A percentile compares a stretch with the other conserved stretches of the same genome.
Evolutionary conservation across 2,329 filamentous ascomycete genomes (phyloP).

Genomic region (Myriosclerotinia duriaeana): DNA sequence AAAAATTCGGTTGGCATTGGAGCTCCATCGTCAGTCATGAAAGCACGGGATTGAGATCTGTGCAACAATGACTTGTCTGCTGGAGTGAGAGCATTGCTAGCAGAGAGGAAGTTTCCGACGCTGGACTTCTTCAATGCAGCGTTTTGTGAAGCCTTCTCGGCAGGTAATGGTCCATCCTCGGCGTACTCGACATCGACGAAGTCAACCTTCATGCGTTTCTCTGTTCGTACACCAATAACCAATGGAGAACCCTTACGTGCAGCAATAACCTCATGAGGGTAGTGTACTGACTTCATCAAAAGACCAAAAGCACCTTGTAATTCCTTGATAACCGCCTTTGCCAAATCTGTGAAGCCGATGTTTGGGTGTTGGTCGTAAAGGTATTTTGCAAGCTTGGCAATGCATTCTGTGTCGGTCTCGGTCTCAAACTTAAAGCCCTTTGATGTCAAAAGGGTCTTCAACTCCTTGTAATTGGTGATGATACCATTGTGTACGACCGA

Average conservation of each 20-base stretch:
- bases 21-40: constrained; percentile 97
- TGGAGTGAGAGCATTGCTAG: constrained; percentile 73
- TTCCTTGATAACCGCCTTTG: constrained; percentile 97
- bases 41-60: constrained; percentile 96
- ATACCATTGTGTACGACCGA: constrained; percentile 98
- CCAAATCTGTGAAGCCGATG: constrained; percentile 93
- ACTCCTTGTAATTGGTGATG: constrained; percentile 99
- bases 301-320: constrained; percentile 97
- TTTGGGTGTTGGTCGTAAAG: constrained; percentile 91
- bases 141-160: constrained; percentile 94
- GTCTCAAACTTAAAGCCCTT: constrained; percentile 99
- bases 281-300: constrained; percentile 97
- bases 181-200: constrained; percentile 98
- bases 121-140: constrained; percentile 90
- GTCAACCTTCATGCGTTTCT: constrained; percentile 99
- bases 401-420: constrained; percentile 98
- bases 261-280: constrained; percentile 95
- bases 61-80: constrained; percentile 97
- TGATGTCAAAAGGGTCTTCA: constrained; percentile 85
- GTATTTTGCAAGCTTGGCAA: constrained; percentile 98
- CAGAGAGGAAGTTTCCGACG: constrained; percentile 63
- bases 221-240: constrained; percentile 93
- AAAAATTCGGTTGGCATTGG: constrained; percentile 99
- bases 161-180: constrained; percentile 77
- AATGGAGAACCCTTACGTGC: constrained; percentile 97